These are phyloP conservation scores for button mushroom (Agaricus bisporus) DNA, from an alignment of 768 basidiomycete species.

Conservation along the genomic window DNA sequence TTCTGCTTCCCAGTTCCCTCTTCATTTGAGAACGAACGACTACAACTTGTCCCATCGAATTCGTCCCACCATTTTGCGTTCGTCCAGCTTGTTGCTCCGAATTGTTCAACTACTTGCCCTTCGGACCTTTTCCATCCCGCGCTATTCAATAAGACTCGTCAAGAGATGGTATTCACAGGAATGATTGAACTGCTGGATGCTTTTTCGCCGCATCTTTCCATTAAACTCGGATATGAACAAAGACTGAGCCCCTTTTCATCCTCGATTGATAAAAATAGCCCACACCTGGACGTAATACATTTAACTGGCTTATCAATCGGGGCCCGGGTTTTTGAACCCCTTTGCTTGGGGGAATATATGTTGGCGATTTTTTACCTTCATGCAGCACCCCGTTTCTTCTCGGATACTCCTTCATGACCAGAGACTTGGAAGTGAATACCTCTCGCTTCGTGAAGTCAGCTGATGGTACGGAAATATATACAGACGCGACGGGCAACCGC, in stretches of 20 bases:
- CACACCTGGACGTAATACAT: too few relatives aligned
- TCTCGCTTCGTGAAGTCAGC: slow-evolving; percentile 14
- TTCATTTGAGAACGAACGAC: slow-evolving; percentile 37
- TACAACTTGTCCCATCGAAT: slow-evolving; percentile 37
- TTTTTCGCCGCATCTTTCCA: slow-evolving; percentile 30
- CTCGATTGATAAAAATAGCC: too few relatives aligned
- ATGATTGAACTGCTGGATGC: slow-evolving; percentile 45
- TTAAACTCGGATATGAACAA: slow-evolving; percentile 54
- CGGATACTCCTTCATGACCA: neutral
- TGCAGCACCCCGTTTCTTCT: neutral
- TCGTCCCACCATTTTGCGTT: slow-evolving; percentile 32
- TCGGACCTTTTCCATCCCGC: slow-evolving; percentile 38
- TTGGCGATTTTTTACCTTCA: too few relatives aligned
- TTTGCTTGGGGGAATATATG: too few relatives aligned
- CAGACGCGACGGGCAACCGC: slow-evolving; percentile 26
- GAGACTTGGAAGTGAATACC: neutral
- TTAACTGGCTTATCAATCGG: too few relatives aligned
- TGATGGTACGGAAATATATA: slow-evolving; percentile 31
- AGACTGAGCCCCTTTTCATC: too few relatives aligned
- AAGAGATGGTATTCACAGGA: slow-evolving; percentile 41
- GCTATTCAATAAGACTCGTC: slow-evolving; percentile 45
- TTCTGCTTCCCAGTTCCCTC: slow-evolving; percentile 45
- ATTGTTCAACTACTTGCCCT: slow-evolving; percentile 43
- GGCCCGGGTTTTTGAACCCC: too few relatives aligned
- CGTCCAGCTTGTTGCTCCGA: slow-evolving; percentile 35